Base-by-base conservation (phyloP, 2,329 filamentous ascomycete species). In the Cyphellophora attinorum region DNA sequence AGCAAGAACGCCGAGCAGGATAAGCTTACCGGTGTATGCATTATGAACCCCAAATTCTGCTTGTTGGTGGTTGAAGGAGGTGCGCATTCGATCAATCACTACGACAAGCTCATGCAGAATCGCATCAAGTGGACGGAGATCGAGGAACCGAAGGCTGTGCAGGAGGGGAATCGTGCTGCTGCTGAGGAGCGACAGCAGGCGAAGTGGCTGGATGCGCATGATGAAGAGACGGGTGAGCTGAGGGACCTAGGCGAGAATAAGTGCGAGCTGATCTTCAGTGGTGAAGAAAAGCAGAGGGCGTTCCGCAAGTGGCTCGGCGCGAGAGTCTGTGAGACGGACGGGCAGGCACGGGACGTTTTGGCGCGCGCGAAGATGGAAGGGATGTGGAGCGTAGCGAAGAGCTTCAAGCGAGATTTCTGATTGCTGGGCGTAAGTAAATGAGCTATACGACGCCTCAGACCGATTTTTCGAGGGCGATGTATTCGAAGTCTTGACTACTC, bases 71-170 rank as follows among this genome's bases (percentile, higher is more conserved):
- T 94, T 1, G 93, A 98, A 57, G 91, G 89, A 19, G 91, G 91
- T 25, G 68, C 78, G 40, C 80, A 91, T 62, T 82, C 81, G 39
- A 81, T 91, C 55, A 77, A 76, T 34, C 79, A 80, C 43, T 96
- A 89, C 67, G 85, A 82, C 57, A 95, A 94, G 57, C 70, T 98
- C 18, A 88, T 98, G 84, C 68, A 93, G 28, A 80, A 89, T 48
- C 85, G 91, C 31, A 86, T 96, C 52, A 81, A 93, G 57, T 98
- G 93, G 91, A 82, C 81, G 2, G 88, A 96, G 55, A 94, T 93
- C 49, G 72, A 76, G 0, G 77, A 78, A 2, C 79, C 86, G 0
- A 69, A 76, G 27, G 69, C 52, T 6, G 62, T 58, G 19, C 59
- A 62, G 35, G 64, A 77, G 40, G 70, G 68, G 23, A 79, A 78